Conservation (phyloP, 2,329 filamentous ascomycete genomes). For the Colletotrichum coccodes region DNA sequence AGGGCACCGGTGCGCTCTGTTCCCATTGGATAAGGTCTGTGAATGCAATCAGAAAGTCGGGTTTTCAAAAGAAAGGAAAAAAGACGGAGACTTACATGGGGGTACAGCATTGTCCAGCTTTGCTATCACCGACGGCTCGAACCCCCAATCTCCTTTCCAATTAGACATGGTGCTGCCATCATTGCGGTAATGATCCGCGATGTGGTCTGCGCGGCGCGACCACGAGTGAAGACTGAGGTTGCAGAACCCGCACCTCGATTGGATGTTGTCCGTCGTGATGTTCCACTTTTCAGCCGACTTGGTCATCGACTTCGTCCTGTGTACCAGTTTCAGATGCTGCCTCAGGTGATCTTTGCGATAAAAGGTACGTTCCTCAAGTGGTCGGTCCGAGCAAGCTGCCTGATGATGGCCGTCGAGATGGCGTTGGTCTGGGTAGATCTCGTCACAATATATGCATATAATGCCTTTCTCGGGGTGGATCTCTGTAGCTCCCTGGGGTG, state of each 20-base stretch:
- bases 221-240: constrained; percentile 47
- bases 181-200: constrained; percentile 53
- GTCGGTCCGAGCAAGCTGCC: constrained; percentile 60
- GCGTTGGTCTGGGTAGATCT: constrained; percentile 39
- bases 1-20: constrained; percentile 7
- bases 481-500: constrained; percentile 46
- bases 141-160: constrained; percentile 56
- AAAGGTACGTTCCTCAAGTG: constrained; percentile 52
- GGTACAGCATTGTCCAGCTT: constrained; percentile 54
- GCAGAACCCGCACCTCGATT: constrained; percentile 55
- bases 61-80: accelerated
- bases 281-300: constrained; percentile 58
- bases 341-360: constrained; percentile 55
- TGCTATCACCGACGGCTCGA: constrained; percentile 46
- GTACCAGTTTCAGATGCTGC: constrained; percentile 54
- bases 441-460: constrained; percentile 51
- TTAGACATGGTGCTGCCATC: constrained; percentile 52
- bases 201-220: constrained; percentile 48
- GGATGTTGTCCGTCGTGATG: constrained; percentile 44
- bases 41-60: not conserved
- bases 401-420: constrained; percentile 52
- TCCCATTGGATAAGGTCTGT: constrained; percentile 31
- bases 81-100: constrained; percentile 42
- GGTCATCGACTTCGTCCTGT: constrained; percentile 49
- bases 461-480: constrained; percentile 54